These are phyloP conservation scores for Phaffia rhodozyma DNA, from an alignment of 1,284 basidiomycete species.

Conservation along the genomic window DNA sequence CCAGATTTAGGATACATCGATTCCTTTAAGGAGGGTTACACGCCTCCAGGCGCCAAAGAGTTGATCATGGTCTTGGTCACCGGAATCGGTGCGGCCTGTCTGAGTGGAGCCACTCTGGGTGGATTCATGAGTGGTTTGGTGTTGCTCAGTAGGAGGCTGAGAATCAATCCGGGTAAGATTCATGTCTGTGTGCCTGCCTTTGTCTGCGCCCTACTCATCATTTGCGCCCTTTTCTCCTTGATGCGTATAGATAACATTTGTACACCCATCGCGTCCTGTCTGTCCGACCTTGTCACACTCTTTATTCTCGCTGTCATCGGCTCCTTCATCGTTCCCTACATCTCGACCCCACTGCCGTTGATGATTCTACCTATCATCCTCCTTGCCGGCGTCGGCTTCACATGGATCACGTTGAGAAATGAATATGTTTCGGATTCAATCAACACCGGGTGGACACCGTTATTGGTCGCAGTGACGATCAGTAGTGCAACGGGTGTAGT, in stretches of 20 bases:
- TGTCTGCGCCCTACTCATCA: not conserved
- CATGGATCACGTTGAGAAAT: slow-evolving; percentile 39
- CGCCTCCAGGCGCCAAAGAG: slow-evolving; percentile 36
- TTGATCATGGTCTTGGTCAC: slow-evolving; percentile 76
- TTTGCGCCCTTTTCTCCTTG: not conserved
- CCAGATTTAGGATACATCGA: slow-evolving; percentile 15
- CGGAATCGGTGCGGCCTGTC: slow-evolving; percentile 73
- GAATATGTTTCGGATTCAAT: slow-evolving; percentile 45
- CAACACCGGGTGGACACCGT: slow-evolving; percentile 73
- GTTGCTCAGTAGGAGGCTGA: slow-evolving; percentile 59
- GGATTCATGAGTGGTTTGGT: slow-evolving; percentile 86
- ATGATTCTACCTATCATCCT: slow-evolving; percentile 41
- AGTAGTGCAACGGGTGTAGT: slow-evolving; percentile 84
- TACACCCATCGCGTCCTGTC: slow-evolving; percentile 78
- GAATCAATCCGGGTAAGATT: slow-evolving; percentile 65
- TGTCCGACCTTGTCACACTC: slow-evolving; percentile 85
- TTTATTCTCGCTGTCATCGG: slow-evolving; percentile 55
- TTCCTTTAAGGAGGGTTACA: slow-evolving; percentile 31
- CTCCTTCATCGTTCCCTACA: slow-evolving; percentile 49
- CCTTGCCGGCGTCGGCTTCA: slow-evolving; percentile 44
- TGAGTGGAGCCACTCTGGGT: slow-evolving; percentile 69
- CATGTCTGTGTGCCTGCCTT: not conserved
- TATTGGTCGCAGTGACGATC: slow-evolving; percentile 85
- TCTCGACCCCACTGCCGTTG: slow-evolving; percentile 54
- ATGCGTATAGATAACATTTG: slow-evolving; percentile 71